These are phyloP conservation scores for Priceomyces fermenticarens DNA, from an alignment of 805 yeast genomes.

Conservation along the genomic window DNA sequence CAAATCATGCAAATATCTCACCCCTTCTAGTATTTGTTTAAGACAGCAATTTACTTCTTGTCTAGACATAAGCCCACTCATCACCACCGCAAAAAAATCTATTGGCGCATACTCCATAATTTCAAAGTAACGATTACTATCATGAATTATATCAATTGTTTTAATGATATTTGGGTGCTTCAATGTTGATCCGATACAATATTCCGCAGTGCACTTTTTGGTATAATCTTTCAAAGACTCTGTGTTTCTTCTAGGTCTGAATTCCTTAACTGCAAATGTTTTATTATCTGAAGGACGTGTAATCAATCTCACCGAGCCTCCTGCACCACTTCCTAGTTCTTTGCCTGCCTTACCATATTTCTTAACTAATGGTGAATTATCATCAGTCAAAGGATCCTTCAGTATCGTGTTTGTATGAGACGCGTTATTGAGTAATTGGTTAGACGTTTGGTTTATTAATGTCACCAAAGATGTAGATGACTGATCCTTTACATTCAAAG, in stretches of 20 bases:
- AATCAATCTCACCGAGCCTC: constrained; percentile 81
- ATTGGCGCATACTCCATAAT: constrained; percentile 94
- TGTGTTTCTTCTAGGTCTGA: constrained; percentile 67
- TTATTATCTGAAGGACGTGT: constrained; percentile 62
- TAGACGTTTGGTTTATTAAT: constrained; percentile 35
- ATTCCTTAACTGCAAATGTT: constrained; percentile 90
- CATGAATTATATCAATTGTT: constrained; percentile 88
- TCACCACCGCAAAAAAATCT: constrained; percentile 90
- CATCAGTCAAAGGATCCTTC: constrained; percentile 36
- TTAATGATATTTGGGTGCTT: constrained; percentile 88
- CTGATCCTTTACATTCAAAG: constrained; percentile 20
- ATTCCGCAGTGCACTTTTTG: constrained; percentile 89
- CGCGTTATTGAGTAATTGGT: constrained; percentile 34
- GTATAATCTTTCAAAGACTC: constrained; percentile 85
- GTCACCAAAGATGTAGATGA: constrained; percentile 36
- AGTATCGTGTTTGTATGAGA: constrained; percentile 29
- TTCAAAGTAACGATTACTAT: constrained; percentile 80
- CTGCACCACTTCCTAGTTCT: constrained; percentile 91
- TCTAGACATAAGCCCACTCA: constrained; percentile 83
- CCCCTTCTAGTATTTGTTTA: constrained; percentile 79
- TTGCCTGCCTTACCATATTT: constrained; percentile 82
- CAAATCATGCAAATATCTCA: constrained; percentile 74
- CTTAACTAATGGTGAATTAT: constrained; percentile 60
- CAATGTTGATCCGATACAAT: constrained; percentile 87
- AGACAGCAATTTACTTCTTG: constrained; percentile 86